A percentile compares a stretch with the other conserved stretches of the same genome.
Conservation (phyloP, 441 rosid genomes). For the Biscutella laevigata region DNA sequence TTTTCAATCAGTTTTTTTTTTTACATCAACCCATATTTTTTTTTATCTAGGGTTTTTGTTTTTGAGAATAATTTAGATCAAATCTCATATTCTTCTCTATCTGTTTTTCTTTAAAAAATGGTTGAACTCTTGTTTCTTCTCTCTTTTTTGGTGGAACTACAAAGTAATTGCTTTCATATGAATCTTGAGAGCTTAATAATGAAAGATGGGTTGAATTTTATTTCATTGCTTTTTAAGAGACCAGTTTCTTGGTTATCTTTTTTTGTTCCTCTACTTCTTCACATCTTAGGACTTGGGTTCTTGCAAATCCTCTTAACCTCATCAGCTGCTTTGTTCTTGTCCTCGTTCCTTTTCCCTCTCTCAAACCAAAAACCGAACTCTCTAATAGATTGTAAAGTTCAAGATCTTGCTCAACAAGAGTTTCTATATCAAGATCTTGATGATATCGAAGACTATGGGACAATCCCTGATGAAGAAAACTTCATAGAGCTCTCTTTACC, state of each 20-base stretch:
- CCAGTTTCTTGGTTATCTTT: slow-evolving; percentile 33
- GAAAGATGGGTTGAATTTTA: slow-evolving; percentile 29
- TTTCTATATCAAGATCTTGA: background rate
- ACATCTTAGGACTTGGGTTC: slow-evolving; percentile 32
- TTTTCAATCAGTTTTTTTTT: background rate
- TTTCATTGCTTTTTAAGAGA: slow-evolving; percentile 28
- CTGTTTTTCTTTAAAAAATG: background rate
- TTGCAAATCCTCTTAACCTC: slow-evolving; percentile 28
- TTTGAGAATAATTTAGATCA: background rate
- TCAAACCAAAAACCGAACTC: slow-evolving; percentile 24
- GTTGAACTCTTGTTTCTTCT: slow-evolving; percentile 22
- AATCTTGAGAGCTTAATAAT: slow-evolving; percentile 24
- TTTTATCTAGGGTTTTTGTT: slow-evolving; percentile 11
- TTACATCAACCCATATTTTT: slow-evolving; percentile 4
- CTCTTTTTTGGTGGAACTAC: slow-evolving; percentile 21
- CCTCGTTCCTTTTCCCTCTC: slow-evolving; percentile 32
- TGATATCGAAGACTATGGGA: slow-evolving; percentile 35
- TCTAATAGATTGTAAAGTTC: slow-evolving; percentile 6
- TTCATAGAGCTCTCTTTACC: slow-evolving; percentile 79
- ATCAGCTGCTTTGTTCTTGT: slow-evolving; percentile 31
- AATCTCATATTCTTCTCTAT: background rate
- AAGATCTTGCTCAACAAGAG: slow-evolving; percentile 1
- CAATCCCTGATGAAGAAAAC: slow-evolving; percentile 74
- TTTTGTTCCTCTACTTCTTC: slow-evolving; percentile 31
- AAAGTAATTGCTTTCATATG: slow-evolving; percentile 24